These are phyloP conservation scores for Aspergillus awamori DNA, from an alignment of 2,329 filamentous ascomycete species.

Conservation along the genomic window DNA sequence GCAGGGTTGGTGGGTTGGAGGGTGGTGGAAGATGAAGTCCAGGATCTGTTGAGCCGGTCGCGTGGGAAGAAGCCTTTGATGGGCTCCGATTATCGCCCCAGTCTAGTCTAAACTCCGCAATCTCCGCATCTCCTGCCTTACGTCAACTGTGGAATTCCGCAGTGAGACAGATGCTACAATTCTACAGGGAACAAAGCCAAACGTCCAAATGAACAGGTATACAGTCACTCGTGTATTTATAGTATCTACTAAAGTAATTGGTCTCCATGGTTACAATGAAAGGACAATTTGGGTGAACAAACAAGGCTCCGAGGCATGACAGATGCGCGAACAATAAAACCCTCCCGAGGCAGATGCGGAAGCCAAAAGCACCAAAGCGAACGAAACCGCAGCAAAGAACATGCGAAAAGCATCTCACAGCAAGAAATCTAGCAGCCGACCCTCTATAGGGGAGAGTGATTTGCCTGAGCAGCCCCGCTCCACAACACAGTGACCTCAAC, in stretches of 20 bases:
- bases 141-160: constrained; percentile 1
- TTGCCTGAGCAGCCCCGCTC: constrained; percentile 16
- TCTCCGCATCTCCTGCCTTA: constrained; percentile 22
- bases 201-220: not conserved
- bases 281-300: constrained; percentile 12
- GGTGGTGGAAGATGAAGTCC: not conserved
- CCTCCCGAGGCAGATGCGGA: constrained; percentile 10
- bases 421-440: constrained; percentile 21
- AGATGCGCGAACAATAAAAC: constrained; percentile 9
- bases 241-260: constrained; percentile 22
- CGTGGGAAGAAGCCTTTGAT: constrained; percentile 16
- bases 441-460: constrained; percentile 16
- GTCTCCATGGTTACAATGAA: constrained; percentile 13
- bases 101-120: constrained; percentile 25
- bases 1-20: not conserved
- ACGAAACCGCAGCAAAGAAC: constrained; percentile 11
- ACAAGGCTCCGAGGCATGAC: constrained; percentile 1
- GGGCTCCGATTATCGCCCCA: constrained; percentile 23
- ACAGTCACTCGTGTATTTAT: constrained; percentile 17
- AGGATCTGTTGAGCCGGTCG: constrained; percentile 3
- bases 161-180: not conserved
- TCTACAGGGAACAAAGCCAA: not conserved
- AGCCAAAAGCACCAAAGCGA: constrained; percentile 10
- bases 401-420: constrained; percentile 1
- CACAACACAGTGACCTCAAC: constrained; percentile 21